Evolutionary conservation across 768 basidiomycete species (phyloP).

Genomic region (Tylopilus sp.): DNA sequence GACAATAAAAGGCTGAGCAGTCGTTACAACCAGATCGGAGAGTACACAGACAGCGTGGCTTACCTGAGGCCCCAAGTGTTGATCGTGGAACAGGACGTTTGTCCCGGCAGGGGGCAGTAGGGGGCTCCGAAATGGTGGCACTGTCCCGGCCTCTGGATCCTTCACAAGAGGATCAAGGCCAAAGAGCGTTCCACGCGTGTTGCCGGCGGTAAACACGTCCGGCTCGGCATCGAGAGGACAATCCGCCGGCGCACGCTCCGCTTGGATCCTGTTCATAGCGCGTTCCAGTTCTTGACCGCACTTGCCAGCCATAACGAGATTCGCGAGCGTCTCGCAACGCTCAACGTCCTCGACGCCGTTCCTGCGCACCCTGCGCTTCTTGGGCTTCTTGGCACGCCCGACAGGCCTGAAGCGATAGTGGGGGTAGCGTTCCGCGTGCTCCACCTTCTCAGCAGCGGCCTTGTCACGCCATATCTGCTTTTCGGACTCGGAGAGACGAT

Average conservation of each 20-base stretch:
- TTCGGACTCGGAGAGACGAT: slow-evolving; percentile 45
- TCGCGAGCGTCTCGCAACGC: slow-evolving; percentile 49
- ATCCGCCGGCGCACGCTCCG: not conserved
- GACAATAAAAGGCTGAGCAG: slow-evolving; percentile 1
- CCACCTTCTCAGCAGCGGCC: slow-evolving; percentile 49
- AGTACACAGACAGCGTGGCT: not conserved
- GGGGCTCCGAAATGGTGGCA: slow-evolving; percentile 28
- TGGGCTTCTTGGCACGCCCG: slow-evolving; percentile 39
- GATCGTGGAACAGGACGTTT: not conserved
- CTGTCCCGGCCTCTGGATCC: slow-evolving; percentile 1
- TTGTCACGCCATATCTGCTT: slow-evolving; percentile 49
- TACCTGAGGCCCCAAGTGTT: slow-evolving; percentile 5
- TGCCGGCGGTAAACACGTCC: not conserved
- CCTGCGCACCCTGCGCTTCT: slow-evolving; percentile 51
- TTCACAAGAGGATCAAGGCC: not conserved
- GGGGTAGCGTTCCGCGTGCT: slow-evolving; percentile 48
- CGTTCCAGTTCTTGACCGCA: slow-evolving; percentile 44
- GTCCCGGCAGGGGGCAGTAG: slow-evolving; percentile 26
- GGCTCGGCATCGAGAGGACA: not conserved
- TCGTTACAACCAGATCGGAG: slow-evolving; percentile 1
- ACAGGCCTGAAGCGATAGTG: slow-evolving; percentile 53
- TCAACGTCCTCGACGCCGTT: slow-evolving; percentile 45
- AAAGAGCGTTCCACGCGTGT: not conserved
- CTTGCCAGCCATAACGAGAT: slow-evolving; percentile 49
- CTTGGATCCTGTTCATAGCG: slow-evolving; percentile 38